phyloP scores from a whole-genome alignment of 2,329 filamentous ascomycete species.

The Cladorrhinum sp. region DNA sequence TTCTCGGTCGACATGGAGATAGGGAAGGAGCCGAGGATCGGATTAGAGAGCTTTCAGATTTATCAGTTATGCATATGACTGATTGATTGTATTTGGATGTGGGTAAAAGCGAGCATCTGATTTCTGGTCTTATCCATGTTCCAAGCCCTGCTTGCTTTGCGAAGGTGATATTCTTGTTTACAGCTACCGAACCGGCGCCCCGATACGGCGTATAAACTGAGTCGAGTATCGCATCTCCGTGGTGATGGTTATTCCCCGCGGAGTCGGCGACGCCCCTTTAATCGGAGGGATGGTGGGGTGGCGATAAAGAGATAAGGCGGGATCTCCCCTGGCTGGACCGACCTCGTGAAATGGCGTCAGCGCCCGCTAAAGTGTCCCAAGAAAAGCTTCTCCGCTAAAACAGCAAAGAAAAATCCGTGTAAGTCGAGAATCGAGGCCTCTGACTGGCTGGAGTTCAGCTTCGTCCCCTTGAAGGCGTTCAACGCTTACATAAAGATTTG shows the following conservation, averaged over 20 bases:
- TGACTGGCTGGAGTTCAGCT: slow-evolving; percentile 19
- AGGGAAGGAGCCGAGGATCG: neutral
- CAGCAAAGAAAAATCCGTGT: slow-evolving; percentile 15
- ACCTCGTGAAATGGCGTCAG: slow-evolving; percentile 28
- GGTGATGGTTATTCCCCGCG: slow-evolving; percentile 12
- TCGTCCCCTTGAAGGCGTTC: neutral
- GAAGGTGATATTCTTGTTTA: neutral
- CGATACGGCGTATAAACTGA: neutral
- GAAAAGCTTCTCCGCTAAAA: slow-evolving; percentile 16
- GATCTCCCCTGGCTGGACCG: neutral
- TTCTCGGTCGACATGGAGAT: neutral
- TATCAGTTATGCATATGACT: slow-evolving; percentile 2
- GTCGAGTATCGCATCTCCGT: slow-evolving; percentile 21
- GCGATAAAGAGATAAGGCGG: slow-evolving; percentile 23
- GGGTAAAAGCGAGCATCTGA: slow-evolving; percentile 1
- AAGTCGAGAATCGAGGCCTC: slow-evolving; percentile 17
- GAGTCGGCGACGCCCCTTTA: slow-evolving; percentile 5
- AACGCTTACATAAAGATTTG: slow-evolving; percentile 15
- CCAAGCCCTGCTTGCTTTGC: neutral
- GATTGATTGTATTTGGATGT: slow-evolving; percentile 1
- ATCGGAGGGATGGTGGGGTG: slow-evolving; percentile 10
- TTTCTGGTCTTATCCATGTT: neutral
- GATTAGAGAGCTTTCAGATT: slow-evolving; percentile 1
- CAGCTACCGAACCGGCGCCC: neutral
- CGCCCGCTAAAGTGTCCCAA: slow-evolving; percentile 22